These are phyloP conservation scores for Citrullus mucosospermus DNA, from an alignment of 306 rosid species.

Conservation along the genomic window DNA sequence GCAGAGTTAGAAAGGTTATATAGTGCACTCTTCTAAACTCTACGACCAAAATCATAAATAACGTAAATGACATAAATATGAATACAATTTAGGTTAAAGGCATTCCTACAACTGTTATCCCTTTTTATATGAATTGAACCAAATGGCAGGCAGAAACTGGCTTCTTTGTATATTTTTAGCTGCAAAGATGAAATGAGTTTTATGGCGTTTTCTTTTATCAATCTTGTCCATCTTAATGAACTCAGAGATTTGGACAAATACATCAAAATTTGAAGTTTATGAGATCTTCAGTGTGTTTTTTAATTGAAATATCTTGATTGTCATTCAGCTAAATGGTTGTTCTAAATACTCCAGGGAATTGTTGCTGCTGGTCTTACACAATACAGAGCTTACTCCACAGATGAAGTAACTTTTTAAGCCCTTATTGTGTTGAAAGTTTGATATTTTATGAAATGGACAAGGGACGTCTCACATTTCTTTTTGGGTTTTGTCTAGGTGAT, in stretches of 20 bases:
- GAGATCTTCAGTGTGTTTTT: background rate
- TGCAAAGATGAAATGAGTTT: background rate
- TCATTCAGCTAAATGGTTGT: slow-evolving; percentile 3
- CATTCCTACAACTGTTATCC: background rate
- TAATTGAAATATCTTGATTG: background rate
- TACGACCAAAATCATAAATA: too few relatives aligned
- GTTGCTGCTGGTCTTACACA: slow-evolving; percentile 93
- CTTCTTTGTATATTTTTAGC: background rate
- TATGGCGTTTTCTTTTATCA: background rate
- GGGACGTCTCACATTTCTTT: background rate
- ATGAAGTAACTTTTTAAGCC: slow-evolving; percentile 50
- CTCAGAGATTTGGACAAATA: background rate
- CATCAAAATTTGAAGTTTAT: background rate
- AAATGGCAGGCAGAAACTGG: background rate
- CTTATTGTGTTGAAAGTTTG: background rate
- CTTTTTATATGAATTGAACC: background rate
- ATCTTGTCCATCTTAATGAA: background rate
- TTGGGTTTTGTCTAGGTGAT: slow-evolving; percentile 54
- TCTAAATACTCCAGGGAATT: slow-evolving; percentile 49
- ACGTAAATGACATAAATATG: too few relatives aligned
- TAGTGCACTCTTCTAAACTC: too few relatives aligned
- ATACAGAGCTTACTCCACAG: slow-evolving; percentile 89
- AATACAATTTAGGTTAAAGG: too few relatives aligned
- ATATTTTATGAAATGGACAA: background rate
- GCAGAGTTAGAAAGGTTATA: too few relatives aligned